Conservation (phyloP, 768 basidiomycete genomes). For the Lepiota venenata region DNA sequence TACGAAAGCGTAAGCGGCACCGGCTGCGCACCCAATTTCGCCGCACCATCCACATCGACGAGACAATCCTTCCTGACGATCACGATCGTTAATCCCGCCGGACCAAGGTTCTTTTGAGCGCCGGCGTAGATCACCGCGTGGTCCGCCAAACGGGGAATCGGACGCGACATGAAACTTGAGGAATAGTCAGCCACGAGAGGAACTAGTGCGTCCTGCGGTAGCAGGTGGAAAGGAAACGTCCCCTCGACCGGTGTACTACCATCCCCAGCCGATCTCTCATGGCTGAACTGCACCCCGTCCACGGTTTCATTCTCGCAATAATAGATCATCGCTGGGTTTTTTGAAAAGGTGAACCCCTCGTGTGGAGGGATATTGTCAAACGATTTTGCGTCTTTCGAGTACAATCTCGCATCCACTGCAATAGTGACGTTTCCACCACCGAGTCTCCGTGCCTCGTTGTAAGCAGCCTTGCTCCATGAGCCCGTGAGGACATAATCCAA, state of each 20-base stretch:
- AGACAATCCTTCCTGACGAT: constrained; percentile 95
- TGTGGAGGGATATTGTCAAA: constrained; percentile 81
- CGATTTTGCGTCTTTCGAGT: constrained; percentile 62
- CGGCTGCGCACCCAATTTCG: constrained; percentile 64
- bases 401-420: constrained; percentile 64
- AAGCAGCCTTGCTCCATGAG: constrained; percentile 86
- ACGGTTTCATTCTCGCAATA: constrained; percentile 99
- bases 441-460: constrained; percentile 77
- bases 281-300: constrained; percentile 86
- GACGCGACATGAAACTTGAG: constrained; percentile 94
- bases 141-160: constrained; percentile 82
- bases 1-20: constrained; percentile 82
- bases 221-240: constrained; percentile 80
- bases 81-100: constrained; percentile 87
- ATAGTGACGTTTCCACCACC: constrained; percentile 58
- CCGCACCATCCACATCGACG: constrained; percentile 83
- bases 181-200: constrained; percentile 96
- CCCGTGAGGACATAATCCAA: constrained; percentile 94
- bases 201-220: constrained; percentile 52
- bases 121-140: constrained; percentile 96
- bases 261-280: not conserved
- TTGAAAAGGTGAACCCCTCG: constrained; percentile 69
- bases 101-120: constrained; percentile 97
- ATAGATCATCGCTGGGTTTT: constrained; percentile 86
- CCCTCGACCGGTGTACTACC: constrained; percentile 31